A percentile compares a stretch with the other conserved stretches of the same genome.
Conservation (phyloP, 768 basidiomycete genomes). For the Infundibulicybe gibba region DNA sequence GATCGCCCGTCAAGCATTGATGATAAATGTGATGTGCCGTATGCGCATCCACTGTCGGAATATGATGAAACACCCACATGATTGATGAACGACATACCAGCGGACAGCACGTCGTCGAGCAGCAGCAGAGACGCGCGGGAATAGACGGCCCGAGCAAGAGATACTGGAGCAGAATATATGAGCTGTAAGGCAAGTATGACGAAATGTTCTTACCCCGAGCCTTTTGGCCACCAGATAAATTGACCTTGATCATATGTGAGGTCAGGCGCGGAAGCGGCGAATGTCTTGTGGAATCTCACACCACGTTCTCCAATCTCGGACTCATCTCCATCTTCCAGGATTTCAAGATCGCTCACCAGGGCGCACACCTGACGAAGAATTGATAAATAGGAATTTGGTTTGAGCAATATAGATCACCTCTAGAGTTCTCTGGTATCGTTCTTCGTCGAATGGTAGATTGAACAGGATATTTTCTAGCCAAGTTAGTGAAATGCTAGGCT, state of each 20-base stretch:
- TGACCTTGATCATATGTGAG: conserved; percentile 27
- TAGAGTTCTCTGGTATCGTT: conserved; percentile 74
- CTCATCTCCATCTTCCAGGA: conserved; percentile 85
- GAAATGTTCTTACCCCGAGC: conserved; percentile 50
- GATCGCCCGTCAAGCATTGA: conserved; percentile 78
- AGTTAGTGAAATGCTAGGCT: not conserved
- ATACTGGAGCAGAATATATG: conserved; percentile 38
- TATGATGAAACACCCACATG: not conserved
- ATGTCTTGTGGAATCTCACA: conserved; percentile 36
- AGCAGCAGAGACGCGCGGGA: conserved; percentile 80
- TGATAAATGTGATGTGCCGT: conserved; percentile 87
- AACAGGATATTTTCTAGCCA: conserved; percentile 64
- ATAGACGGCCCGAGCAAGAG: conserved; percentile 84
- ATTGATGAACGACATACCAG: conserved; percentile 26
- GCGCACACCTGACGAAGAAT: conserved; percentile 49
- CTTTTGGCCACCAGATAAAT: conserved; percentile 61
- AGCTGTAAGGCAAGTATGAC: not conserved
- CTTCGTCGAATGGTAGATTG: conserved; percentile 62
- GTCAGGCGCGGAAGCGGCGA: not conserved
- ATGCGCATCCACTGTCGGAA: conserved; percentile 75
- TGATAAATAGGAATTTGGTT: conserved; percentile 6
- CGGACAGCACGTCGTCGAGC: conserved; percentile 77
- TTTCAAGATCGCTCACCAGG: conserved; percentile 69
- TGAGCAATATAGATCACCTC: conserved; percentile 50
- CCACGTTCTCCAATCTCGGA: conserved; percentile 88